Evolutionary conservation across 495 filamentous ascomycete species (phyloP), one percentile per base, ranked within the genome.

Genomic region (Neohortaea acidophila): DNA sequence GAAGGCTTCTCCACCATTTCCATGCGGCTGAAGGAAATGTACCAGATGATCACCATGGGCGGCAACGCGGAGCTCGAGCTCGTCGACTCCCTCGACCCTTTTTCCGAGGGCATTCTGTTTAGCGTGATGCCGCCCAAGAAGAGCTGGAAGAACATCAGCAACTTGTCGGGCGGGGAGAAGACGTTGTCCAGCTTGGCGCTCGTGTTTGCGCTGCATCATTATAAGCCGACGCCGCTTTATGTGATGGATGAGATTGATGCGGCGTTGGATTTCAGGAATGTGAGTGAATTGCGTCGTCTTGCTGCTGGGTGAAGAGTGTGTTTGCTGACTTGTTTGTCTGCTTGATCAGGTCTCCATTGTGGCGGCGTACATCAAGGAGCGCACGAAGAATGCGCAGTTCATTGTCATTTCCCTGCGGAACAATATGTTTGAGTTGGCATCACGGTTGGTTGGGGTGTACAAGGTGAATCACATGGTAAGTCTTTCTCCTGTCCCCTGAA

Each of bases 191-290:
- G 77, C 65, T 63, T 97, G 61, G 89, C 89, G 36, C 61, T 97
- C 44, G 89, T 97, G 26, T 97, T 97, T 66, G 89, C 89, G 31
- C 58, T 97, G 51, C 89, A 97, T 61, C 91, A 96, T 55, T 97
- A 94, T 55, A 92, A 93, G 62, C 89, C 89, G 5, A 97, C 89
- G 27, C 89, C 89, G 42, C 60, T 97, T 41, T 97, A 97, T 59
- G 89, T 97, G 36, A 97, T 97, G 89, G 89, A 97, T 59, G 89
- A 97, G 64, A 97, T 97, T 61, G 89, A 97, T 61, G 89, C 89
- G 13, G 89, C 89, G 22, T 55, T 97, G 68, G 89, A 97, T 65
- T 97, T 97, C 67, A 65, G 85, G 56, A 97, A 97, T 56, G 85
- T 89, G 55, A 78, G 83, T 73, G 32, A 7, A 8, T 17, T 32